These are phyloP conservation scores for Penicillium turbatum DNA, from an alignment of 495 filamentous ascomycete species.

Conservation along the genomic window DNA sequence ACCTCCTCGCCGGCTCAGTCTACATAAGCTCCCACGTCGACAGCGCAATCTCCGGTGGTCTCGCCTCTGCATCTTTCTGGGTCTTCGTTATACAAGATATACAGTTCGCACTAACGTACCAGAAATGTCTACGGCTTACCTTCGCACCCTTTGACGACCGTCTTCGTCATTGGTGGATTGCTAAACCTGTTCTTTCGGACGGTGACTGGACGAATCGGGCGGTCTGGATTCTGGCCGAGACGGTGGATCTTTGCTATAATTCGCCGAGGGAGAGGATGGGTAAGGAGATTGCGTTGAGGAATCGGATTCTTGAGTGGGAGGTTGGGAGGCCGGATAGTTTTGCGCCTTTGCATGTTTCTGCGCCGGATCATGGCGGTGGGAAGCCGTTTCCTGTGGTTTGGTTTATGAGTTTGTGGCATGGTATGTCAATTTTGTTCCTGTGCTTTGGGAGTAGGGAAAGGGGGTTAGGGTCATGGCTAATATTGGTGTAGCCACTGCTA, in stretches of 20 bases:
- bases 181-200: slow-evolving; percentile 27
- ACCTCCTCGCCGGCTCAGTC: slow-evolving; percentile 42
- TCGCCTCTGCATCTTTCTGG: slow-evolving; percentile 43
- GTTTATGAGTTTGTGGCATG: slow-evolving; percentile 37
- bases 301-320: slow-evolving; percentile 34
- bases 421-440: slow-evolving; percentile 27
- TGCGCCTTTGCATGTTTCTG: slow-evolving; percentile 34
- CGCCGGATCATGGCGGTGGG: slow-evolving; percentile 24
- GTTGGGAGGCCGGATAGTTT: slow-evolving; percentile 28
- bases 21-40: slow-evolving; percentile 42
- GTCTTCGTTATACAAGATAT: slow-evolving; percentile 44
- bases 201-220: slow-evolving; percentile 40
- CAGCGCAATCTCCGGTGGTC: slow-evolving; percentile 36
- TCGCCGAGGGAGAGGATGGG: slow-evolving; percentile 10
- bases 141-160: slow-evolving; percentile 36
- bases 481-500: slow-evolving; percentile 29
- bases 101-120: slow-evolving; percentile 38
- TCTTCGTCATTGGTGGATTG: slow-evolving; percentile 31
- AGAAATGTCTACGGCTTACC: slow-evolving; percentile 35
- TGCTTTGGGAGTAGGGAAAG: no score
- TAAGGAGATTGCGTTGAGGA: slow-evolving; percentile 23
- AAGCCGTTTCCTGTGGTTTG: slow-evolving; percentile 39
- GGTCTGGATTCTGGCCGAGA: slow-evolving; percentile 40
- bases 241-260: slow-evolving; percentile 39
- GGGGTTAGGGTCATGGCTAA: slow-evolving; percentile 1